A percentile compares a stretch with the other conserved stretches of the same genome.
Evolutionary conservation across 2,329 filamentous ascomycete genomes (phyloP).

Genomic region (Monosporascus sp.): DNA sequence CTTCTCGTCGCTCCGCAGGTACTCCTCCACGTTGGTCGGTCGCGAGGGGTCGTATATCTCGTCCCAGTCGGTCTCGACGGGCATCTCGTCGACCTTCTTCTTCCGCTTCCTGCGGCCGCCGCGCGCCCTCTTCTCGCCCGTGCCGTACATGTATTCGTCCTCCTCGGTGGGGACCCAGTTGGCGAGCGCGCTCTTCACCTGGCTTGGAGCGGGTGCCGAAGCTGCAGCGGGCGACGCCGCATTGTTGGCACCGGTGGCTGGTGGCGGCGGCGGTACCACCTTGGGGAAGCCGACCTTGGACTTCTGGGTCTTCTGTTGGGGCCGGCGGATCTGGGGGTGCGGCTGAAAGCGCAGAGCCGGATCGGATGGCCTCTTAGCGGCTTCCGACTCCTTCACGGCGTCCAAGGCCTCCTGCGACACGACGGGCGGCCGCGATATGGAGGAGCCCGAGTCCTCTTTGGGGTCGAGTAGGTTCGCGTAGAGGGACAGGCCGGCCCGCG

Average conservation of each 20-base stretch:
- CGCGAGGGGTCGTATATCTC: conserved; percentile 82
- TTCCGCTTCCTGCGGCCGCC: conserved; percentile 70
- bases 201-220: conserved; percentile 34
- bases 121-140: conserved; percentile 62
- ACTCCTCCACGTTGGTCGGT: conserved; percentile 81
- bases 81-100: conserved; percentile 48
- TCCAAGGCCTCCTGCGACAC: conserved; percentile 58
- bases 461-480: conserved; percentile 80
- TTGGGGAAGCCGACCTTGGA: conserved; percentile 57
- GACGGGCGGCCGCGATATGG: conserved; percentile 73
- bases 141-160: conserved; percentile 72
- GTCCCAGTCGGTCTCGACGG: conserved; percentile 73
- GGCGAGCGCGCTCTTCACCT: conserved; percentile 64
- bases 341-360: conserved; percentile 79
- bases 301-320: conserved; percentile 57
- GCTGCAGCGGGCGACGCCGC: conserved; percentile 12
- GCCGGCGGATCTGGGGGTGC: conserved; percentile 58
- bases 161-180: conserved; percentile 75
- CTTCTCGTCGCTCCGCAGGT: conserved; percentile 77
- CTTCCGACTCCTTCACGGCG: conserved; percentile 37
- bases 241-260: conserved; percentile 13
- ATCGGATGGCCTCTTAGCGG: conserved; percentile 58
- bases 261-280: conserved; percentile 26
- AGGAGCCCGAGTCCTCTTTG: conserved; percentile 42
- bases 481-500: conserved; percentile 56